phyloP scores from a whole-genome alignment of 1,139 yeast genomes.

The Scheffersomyces segobiensis region DNA sequence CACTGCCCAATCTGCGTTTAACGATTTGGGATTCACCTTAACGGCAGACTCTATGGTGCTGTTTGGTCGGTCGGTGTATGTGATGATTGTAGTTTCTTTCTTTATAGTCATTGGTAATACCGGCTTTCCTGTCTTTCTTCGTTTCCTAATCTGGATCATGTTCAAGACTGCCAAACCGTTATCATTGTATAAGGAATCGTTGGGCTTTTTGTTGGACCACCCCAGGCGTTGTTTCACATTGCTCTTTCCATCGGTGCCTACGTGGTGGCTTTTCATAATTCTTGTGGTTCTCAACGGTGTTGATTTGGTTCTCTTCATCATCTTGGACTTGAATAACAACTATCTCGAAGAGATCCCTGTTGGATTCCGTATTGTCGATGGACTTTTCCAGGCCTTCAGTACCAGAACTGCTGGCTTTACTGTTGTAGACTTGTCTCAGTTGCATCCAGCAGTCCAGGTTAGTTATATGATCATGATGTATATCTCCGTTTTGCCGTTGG shows the following conservation, averaged over 20 bases:
- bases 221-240: slow-evolving; percentile 96
- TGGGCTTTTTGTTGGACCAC: slow-evolving; percentile 86
- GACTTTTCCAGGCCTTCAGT: slow-evolving; percentile 86
- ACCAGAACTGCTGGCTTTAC: slow-evolving; percentile 94
- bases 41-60: slow-evolving; percentile 77
- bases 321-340: slow-evolving; percentile 64
- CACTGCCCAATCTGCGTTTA: slow-evolving; percentile 74
- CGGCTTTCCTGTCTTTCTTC: slow-evolving; percentile 80
- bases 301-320: slow-evolving; percentile 77
- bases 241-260: slow-evolving; percentile 86
- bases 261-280: slow-evolving; percentile 89
- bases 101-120: slow-evolving; percentile 89
- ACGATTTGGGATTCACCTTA: slow-evolving; percentile 80
- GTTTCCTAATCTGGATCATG: slow-evolving; percentile 80
- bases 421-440: slow-evolving; percentile 61
- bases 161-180: slow-evolving; percentile 67
- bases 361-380: slow-evolving; percentile 75
- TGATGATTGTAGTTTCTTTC: slow-evolving; percentile 61
- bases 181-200: slow-evolving; percentile 68
- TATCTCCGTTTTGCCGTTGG: slow-evolving; percentile 92
- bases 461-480: slow-evolving; percentile 97
- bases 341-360: slow-evolving; percentile 52
- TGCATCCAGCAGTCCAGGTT: slow-evolving; percentile 92
- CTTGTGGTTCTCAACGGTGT: slow-evolving; percentile 69
- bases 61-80: slow-evolving; percentile 63